phyloP scores from a whole-genome alignment of 78 protist genomes.

The Carpediemonas membranifera region DNA sequence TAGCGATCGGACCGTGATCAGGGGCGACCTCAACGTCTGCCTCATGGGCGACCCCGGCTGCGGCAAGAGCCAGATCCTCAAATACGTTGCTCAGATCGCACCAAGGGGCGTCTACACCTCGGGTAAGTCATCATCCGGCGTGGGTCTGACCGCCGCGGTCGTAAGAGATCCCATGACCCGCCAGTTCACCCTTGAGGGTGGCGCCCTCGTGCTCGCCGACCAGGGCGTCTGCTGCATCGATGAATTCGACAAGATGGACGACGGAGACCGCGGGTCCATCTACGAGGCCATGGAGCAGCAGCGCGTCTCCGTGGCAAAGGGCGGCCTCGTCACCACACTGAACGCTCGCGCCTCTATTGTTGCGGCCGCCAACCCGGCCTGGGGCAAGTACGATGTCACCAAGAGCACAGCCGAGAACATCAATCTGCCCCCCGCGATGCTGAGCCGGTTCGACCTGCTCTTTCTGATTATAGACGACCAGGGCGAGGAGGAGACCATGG shows the following conservation, averaged over 20 bases:
- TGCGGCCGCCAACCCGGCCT: constrained; percentile 97
- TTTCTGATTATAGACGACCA: constrained; percentile 80
- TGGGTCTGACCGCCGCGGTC: constrained; percentile 98
- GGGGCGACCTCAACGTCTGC: constrained; percentile 82
- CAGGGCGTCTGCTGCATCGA: too few relatives aligned
- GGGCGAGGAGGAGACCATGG: constrained; percentile 56
- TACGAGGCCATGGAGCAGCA: constrained; percentile 99
- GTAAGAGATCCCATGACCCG: constrained; percentile 80
- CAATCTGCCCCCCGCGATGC: constrained; percentile 75
- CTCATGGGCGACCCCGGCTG: constrained; percentile 98
- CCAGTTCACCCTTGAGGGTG: constrained; percentile 94
- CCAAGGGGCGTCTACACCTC: constrained; percentile 92
- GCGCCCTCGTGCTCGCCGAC: constrained; percentile 99
- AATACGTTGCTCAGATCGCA: constrained; percentile 76
- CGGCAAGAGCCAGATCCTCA: constrained; percentile 94
- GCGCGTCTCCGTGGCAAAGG: constrained; percentile 89
- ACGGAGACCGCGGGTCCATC: constrained; percentile 64
- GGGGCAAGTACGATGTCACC: constrained; percentile 62
- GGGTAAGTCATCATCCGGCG: constrained; percentile 96
- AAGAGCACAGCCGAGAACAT: constrained; percentile 85
- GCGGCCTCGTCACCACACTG: constrained; percentile 94
- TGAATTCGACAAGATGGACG: constrained; percentile 98
- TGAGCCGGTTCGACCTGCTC: constrained; percentile 84
- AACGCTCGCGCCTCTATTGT: constrained; percentile 90
- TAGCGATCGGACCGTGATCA: not conserved